These are phyloP conservation scores for Colletotrichum falcatum DNA, from an alignment of 2,329 filamentous ascomycete genomes.

Conservation along the genomic window DNA sequence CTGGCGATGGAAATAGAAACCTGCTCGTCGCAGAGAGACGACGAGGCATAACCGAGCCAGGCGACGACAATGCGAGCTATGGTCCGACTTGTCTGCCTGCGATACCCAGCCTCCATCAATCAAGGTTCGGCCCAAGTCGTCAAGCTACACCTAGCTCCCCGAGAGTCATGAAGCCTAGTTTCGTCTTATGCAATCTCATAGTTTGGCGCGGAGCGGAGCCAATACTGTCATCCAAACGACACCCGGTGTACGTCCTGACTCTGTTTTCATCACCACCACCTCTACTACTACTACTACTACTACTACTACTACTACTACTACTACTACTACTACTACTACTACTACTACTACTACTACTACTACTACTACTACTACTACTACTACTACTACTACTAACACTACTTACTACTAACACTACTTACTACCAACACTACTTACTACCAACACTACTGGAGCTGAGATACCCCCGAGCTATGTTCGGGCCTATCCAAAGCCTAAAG, in stretches of 20 bases:
- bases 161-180: conserved; percentile 3
- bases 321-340: too few relatives aligned
- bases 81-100: conserved; percentile 1
- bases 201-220: neutral
- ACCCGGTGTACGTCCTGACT: neutral
- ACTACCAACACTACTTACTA: too few relatives aligned
- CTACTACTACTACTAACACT: too few relatives aligned
- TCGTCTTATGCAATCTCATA: neutral
- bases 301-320: too few relatives aligned
- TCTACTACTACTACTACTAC: too few relatives aligned
- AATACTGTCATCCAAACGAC: conserved; percentile 14
- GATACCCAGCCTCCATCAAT: conserved; percentile 12
- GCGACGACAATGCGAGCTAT: conserved; percentile 11
- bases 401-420: too few relatives aligned
- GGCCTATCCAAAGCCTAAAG: conserved; percentile 9
- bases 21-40: conserved; percentile 9
- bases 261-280: neutral
- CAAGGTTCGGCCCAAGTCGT: conserved; percentile 2
- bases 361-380: too few relatives aligned
- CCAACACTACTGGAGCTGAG: too few relatives aligned
- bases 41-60: conserved; percentile 17
- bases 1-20: conserved; percentile 7
- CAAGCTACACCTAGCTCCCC: conserved; percentile 1
- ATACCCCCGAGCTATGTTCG: conserved; percentile 5
- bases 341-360: too few relatives aligned